Evolutionary conservation across 805 yeast species (phyloP).

Genomic region (Wickerhamomyces bovis): DNA sequence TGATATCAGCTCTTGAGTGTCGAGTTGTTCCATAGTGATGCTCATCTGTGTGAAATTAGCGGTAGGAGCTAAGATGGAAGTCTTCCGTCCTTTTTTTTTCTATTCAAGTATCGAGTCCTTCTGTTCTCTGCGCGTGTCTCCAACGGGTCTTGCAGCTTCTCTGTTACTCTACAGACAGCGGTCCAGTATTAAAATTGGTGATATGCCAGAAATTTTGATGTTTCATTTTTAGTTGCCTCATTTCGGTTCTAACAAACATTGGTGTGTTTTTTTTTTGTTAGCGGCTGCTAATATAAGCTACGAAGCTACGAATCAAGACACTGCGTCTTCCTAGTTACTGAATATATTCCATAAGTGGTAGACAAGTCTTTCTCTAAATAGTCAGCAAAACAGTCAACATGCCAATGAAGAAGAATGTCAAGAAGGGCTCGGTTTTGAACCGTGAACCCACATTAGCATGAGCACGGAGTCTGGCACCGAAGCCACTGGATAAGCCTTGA

Average conservation of each 20-base stretch:
- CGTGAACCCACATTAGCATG: background rate
- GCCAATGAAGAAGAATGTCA: background rate
- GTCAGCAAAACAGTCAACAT: background rate
- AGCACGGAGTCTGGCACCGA: background rate
- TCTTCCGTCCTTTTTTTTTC: too few species aligned
- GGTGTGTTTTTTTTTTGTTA: too few species aligned
- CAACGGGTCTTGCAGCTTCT: too few species aligned
- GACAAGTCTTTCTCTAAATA: background rate
- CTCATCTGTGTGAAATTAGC: background rate
- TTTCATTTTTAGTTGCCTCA: background rate
- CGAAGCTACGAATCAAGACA: background rate
- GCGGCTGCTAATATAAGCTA: background rate
- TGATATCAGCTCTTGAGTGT: slow-evolving; percentile 9
- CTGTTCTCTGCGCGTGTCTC: too few species aligned
- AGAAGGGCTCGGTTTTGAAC: background rate
- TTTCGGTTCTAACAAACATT: background rate
- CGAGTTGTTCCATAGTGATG: slow-evolving; percentile 4
- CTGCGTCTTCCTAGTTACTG: too few species aligned
- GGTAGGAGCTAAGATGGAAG: background rate
- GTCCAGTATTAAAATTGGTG: too few species aligned
- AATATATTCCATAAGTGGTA: too few species aligned
- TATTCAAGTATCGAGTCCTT: background rate
- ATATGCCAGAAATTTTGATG: background rate
- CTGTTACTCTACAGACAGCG: too few species aligned
- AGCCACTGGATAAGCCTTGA: background rate